phyloP scores from a whole-genome alignment of 495 filamentous ascomycete genomes.

The Zalerion maritima region DNA sequence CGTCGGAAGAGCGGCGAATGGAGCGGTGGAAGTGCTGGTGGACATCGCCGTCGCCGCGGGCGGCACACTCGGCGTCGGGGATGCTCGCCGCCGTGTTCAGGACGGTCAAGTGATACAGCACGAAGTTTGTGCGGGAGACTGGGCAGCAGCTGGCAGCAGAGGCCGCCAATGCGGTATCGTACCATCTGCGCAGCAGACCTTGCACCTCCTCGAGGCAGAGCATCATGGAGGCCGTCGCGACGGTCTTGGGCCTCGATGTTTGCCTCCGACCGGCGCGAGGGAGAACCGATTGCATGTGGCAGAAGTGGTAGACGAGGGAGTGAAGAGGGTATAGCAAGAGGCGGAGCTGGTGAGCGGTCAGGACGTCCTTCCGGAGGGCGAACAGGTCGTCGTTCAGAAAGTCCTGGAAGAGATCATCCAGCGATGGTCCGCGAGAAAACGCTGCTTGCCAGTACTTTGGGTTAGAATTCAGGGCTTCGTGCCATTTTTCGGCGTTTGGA shows the following conservation, averaged over 20 bases:
- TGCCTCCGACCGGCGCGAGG: conserved; percentile 16
- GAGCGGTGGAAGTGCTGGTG: no score
- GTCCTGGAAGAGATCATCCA: conserved; percentile 29
- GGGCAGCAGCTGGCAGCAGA: no score
- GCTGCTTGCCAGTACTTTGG: not conserved
- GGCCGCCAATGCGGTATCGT: no score
- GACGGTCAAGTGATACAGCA: conserved; percentile 35
- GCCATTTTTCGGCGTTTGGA: conserved; percentile 17
- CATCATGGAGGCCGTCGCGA: conserved; percentile 27
- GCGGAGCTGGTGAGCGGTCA: conserved; percentile 12
- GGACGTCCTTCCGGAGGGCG: no score
- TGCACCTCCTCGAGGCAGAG: conserved; percentile 34
- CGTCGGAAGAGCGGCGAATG: no score
- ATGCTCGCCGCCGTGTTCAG: conserved; percentile 33
- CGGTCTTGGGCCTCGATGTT: conserved; percentile 12
- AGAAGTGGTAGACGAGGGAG: conserved; percentile 15
- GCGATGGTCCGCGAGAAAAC: conserved; percentile 17
- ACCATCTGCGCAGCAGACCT: conserved; percentile 29
- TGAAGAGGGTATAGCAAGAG: conserved; percentile 21
- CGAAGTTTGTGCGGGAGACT: conserved; percentile 22
- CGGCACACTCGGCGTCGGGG: conserved; percentile 28
- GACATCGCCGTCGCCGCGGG: conserved; percentile 24
- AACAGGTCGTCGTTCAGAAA: conserved; percentile 16
- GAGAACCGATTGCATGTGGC: conserved; percentile 14
- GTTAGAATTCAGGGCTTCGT: conserved; percentile 22